Evolutionary conservation across 805 yeast species (phyloP), one percentile per base, ranked within the genome.

Genomic region (Saccharomycopsis selenospora): DNA sequence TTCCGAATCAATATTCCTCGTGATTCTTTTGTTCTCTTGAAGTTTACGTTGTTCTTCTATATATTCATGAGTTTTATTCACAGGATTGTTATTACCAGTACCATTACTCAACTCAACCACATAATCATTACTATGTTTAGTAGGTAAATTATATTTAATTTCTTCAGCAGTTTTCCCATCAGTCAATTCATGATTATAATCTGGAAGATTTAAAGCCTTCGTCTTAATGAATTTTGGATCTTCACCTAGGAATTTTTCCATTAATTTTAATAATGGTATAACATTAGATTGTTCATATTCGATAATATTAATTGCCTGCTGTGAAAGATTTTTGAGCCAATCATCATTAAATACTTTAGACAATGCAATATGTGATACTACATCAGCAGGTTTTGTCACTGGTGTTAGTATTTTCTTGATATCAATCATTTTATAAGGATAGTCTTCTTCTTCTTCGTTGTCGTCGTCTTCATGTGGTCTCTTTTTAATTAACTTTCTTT

Each of bases 201-300:
- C 71, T 1, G 88, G 83, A 28, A 89, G 68, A 22, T 79, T 76
- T 64, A 90, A 63, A 43, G 78, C 76, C 20, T 76, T 78, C 29
- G 85, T 86, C 18, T 79, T 68, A 36, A 83, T 65, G 48, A 79
- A 79, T 40, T 71, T 71, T 55, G 95, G 85, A 61, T 87, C 91
- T 60, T 91, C 98, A 3, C 97, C 96, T 44, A 91, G 70, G 56
- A 91, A 79, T 1, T 85, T 80, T 53, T 82, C 85, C 65, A 93
- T 72, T 41, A 91, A 70, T 57, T 78, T 79, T 40, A 83, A 76
- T 46, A 89, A 68, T 59, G 80, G 76, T 50, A 80, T 79, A n/a
- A 85, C 84, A 29, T 80, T 81, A 24, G 75, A 72, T 58, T 88
- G 95, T 60, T 93, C 99, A 38, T 76, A 75, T 60, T 86, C 90